Base-by-base conservation (phyloP, 2,329 filamentous ascomycete species). In the Fusarium sp. region DNA sequence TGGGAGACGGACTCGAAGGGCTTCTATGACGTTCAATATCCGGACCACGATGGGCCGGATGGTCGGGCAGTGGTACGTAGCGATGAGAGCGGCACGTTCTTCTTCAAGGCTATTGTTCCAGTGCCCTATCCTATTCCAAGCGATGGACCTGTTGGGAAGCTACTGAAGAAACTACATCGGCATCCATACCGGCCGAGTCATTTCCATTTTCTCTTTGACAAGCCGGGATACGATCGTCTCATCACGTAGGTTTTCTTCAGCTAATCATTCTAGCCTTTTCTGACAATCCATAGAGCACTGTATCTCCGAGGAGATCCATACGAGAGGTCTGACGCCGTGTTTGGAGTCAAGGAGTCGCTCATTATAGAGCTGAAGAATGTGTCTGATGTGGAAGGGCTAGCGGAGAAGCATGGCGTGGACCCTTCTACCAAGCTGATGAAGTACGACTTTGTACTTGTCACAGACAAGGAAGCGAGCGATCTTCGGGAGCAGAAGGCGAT, bases 181-280 rank as follows among this genome's bases (percentile, higher is more conserved):
- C 94, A 97, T 83, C 91, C 91, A 68, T 95, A 91, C 85, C 85
- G 94, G 62, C 94, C 94, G 3, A 90, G 91, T 30, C 94, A 97
- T 83, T 89, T 96, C 86, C 94, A 97, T 82, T 97, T 97, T 79
- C 97, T 97, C 93, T 95, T 97, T 84, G 90, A 92, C 25, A 73
- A 73, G 48, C 50, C 65, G 13, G 68, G 68, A 10, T 71, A 66
- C n/a, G 68, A 71, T 25, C 60, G 48, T 20, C 66, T 73, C 11
- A 69, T 67, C 48, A 73, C 68, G 71, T 64, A 67, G 41, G 70
- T 65, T 16, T 16, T 37, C n/a, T 27, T 32, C 34, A n/a, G 5
- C 25, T 25, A 5, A 20, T 8, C 57, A 32, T 43, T n/a, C 4
- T 20, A 13, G 23, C 57, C 7, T n/a, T 6, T 41, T 16, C 62